Conservation (phyloP, 2,329 filamentous ascomycete species). For the Neurospora sp. region DNA sequence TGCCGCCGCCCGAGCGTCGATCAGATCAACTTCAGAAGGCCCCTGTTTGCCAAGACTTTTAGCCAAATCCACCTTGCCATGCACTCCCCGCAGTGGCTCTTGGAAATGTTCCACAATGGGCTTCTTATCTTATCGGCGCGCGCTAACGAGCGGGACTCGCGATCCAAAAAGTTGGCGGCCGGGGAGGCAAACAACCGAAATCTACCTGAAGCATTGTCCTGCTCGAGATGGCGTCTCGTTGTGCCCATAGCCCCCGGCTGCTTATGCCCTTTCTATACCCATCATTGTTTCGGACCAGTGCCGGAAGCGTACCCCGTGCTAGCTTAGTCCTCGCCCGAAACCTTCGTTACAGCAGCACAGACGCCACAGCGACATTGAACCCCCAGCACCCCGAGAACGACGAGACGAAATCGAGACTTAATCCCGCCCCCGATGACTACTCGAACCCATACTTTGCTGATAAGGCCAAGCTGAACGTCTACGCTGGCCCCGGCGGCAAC, state of each 20-base stretch:
- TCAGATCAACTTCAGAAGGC: background rate
- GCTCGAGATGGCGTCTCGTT: constrained; percentile 32
- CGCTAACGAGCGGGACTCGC: background rate
- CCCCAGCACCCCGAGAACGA: constrained; percentile 13
- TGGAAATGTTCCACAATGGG: background rate
- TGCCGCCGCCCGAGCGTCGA: background rate
- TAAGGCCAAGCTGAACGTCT: constrained; percentile 66
- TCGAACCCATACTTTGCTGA: constrained; percentile 76
- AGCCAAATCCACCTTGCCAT: background rate
- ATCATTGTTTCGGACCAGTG: constrained; percentile 27
- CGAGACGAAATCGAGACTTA: constrained; percentile 47
- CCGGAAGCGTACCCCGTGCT: constrained; percentile 19
- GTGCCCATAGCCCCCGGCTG: constrained; percentile 25
- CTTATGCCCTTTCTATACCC: constrained; percentile 44
- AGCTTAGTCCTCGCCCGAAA: constrained; percentile 10
- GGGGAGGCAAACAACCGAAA: background rate
- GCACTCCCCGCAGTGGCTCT: background rate
- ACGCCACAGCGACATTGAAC: constrained; percentile 3
- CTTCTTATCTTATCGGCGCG: background rate
- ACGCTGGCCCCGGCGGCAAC: constrained; percentile 74
- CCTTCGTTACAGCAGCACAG: constrained; percentile 14
- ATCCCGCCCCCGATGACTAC: constrained; percentile 79
- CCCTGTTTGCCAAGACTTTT: background rate
- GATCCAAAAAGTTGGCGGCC: background rate
- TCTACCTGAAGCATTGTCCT: background rate